Conservation (phyloP, 371 early-diverging fungal genomes). For the Fennellomyces sp. region DNA sequence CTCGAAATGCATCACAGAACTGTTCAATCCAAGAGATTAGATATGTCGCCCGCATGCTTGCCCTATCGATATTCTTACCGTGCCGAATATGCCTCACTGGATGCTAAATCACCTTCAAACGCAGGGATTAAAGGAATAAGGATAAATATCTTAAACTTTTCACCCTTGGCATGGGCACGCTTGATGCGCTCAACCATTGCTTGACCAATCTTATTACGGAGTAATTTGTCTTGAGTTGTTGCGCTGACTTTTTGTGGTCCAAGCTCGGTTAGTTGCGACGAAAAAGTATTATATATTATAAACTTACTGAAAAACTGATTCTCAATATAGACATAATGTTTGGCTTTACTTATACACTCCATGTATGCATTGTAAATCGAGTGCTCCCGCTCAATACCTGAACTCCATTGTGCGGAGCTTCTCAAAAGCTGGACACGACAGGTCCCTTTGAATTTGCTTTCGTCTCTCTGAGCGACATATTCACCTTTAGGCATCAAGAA, state of each 20-base stretch:
- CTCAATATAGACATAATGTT: slow-evolving; percentile 91
- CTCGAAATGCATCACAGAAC: slow-evolving; percentile 84
- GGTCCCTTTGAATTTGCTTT: slow-evolving; percentile 60
- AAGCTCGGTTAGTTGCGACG: no score
- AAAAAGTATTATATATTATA: no score
- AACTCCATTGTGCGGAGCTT: slow-evolving; percentile 71
- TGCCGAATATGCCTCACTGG: slow-evolving; percentile 75
- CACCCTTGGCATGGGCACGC: slow-evolving; percentile 68
- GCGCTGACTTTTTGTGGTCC: no score
- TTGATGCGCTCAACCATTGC: slow-evolving; percentile 79
- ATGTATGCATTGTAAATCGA: slow-evolving; percentile 88
- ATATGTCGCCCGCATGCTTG: neutral
- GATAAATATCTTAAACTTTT: slow-evolving; percentile 83
- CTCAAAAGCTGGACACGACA: slow-evolving; percentile 74
- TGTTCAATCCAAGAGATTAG: slow-evolving; percentile 2
- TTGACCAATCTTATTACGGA: slow-evolving; percentile 32
- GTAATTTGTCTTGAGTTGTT: slow-evolving; percentile 36
- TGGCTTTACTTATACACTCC: slow-evolving; percentile 73
- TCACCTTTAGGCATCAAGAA: slow-evolving; percentile 82
- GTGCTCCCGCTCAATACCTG: slow-evolving; percentile 66
- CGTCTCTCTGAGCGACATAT: slow-evolving; percentile 70
- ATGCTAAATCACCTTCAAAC: slow-evolving; percentile 82
- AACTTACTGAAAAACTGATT: slow-evolving; percentile 87
- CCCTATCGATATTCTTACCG: slow-evolving; percentile 44
- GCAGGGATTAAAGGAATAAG: slow-evolving; percentile 92